Evolutionary conservation across 2,329 filamentous ascomycete species (phyloP).

Genomic region (Parastagonospora avenae): DNA sequence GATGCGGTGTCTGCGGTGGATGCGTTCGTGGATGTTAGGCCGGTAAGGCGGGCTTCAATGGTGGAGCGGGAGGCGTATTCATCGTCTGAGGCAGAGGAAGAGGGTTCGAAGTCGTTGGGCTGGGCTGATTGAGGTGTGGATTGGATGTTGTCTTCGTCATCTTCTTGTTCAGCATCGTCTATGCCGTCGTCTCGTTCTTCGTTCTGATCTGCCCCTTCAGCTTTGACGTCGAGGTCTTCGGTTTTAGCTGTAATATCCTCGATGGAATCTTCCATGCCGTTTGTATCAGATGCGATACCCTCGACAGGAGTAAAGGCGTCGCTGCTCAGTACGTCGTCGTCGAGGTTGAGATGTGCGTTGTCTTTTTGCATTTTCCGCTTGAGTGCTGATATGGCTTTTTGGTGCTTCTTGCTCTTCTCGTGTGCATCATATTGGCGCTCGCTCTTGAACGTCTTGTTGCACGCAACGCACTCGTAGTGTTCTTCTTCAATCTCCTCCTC

Average conservation of each 20-base stretch:
- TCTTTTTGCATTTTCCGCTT: constrained; percentile 83
- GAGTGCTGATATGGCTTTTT: constrained; percentile 82
- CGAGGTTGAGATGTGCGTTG: constrained; percentile 63
- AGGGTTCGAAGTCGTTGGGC: neutral
- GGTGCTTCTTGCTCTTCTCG: constrained; percentile 95
- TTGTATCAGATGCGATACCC: constrained; percentile 19
- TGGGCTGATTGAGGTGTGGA: neutral
- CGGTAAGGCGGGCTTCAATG: constrained; percentile 42
- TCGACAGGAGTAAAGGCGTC: constrained; percentile 43
- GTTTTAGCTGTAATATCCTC: constrained; percentile 23
- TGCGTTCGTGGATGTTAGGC: constrained; percentile 14
- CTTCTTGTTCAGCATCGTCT: constrained; percentile 8
- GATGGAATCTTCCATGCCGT: constrained; percentile 47
- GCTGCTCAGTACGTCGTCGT: constrained; percentile 41
- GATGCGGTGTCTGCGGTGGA: constrained; percentile 1
- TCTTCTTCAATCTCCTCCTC: constrained; percentile 57
- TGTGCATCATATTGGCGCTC: constrained; percentile 90
- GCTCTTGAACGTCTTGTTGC: constrained; percentile 77
- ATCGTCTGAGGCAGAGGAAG: constrained; percentile 34
- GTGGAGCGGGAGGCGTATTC: constrained; percentile 45
- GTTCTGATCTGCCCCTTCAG: constrained; percentile 11
- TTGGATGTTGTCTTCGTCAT: constrained; percentile 28
- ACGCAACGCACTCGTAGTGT: constrained; percentile 67
- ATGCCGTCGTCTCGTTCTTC: constrained; percentile 27
- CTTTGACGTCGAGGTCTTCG: constrained; percentile 17